phyloP scores from a whole-genome alignment of 768 basidiomycete species.

The Fomitopsis serialis region DNA sequence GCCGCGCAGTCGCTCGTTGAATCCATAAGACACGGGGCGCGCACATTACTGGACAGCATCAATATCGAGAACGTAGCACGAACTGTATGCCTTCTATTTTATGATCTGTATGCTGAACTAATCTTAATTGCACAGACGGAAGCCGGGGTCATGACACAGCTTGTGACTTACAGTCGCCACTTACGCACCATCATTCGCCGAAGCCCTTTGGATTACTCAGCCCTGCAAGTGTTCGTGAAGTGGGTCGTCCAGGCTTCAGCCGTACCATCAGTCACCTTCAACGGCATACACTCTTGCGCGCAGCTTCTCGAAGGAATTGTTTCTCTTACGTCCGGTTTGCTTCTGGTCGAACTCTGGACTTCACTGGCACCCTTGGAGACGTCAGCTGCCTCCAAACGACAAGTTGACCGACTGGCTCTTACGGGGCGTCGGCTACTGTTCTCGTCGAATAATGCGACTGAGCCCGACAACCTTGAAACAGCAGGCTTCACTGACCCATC shows the following conservation, averaged over 20 bases:
- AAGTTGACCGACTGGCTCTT: neutral
- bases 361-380: constrained; percentile 4
- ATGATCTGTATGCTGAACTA: neutral
- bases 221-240: constrained; percentile 50
- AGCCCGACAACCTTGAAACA: no score
- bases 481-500: neutral
- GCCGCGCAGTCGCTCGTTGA: neutral
- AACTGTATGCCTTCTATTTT: neutral
- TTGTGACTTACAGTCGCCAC: constrained; percentile 7
- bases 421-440: neutral
- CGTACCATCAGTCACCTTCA: constrained; percentile 29
- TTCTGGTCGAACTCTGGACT: constrained; percentile 22
- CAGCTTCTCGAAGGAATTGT: constrained; percentile 41
- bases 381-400: neutral
- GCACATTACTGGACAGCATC: neutral
- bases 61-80: neutral
- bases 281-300: constrained; percentile 26
- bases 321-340: constrained; percentile 64
- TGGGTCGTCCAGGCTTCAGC: constrained; percentile 45
- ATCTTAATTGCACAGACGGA: neutral
- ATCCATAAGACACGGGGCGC: neutral
- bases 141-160: neutral
- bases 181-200: neutral
- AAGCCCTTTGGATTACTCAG: constrained; percentile 55
- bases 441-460: no score